Conservation (phyloP, 179 eudicot species). For the Amaranthus tricolor region DNA sequence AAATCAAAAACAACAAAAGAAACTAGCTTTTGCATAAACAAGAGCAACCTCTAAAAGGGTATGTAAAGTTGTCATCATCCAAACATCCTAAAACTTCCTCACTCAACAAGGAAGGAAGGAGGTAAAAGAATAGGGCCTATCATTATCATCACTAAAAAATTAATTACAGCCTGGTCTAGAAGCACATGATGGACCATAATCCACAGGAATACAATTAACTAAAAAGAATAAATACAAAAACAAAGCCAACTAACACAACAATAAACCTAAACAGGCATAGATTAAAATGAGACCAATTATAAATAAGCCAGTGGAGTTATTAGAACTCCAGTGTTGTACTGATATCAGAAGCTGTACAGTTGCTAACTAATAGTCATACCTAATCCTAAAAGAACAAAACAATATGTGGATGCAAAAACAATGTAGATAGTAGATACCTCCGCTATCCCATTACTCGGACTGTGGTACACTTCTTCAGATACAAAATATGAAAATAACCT, state of each 20-base stretch:
- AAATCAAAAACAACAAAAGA: too few species aligned
- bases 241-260: neutral
- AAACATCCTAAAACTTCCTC: too few species aligned
- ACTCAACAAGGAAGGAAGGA: too few species aligned
- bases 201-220: too few species aligned
- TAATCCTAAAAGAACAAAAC: conserved; percentile 30
- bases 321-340: conserved; percentile 24
- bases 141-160: too few species aligned
- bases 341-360: conserved; percentile 27
- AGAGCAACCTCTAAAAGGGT: too few species aligned
- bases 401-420: conserved; percentile 24
- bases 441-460: conserved; percentile 7
- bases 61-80: too few species aligned
- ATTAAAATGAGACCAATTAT: conserved; percentile 5
- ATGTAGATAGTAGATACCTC: conserved; percentile 32
- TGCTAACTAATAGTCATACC: conserved; percentile 26
- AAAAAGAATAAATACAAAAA: too few species aligned
- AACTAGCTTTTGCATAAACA: too few species aligned
- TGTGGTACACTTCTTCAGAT: conserved; percentile 9
- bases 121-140: too few species aligned
- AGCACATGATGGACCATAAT: too few species aligned
- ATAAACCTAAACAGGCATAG: neutral
- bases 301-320: conserved; percentile 17
- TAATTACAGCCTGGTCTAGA: too few species aligned
- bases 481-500: conserved; percentile 12